A percentile compares a stretch with the other conserved stretches of the same genome.
These are phyloP conservation scores for Fusarium multiceps DNA, from an alignment of 2,329 filamentous ascomycete species.

Conservation along the genomic window DNA sequence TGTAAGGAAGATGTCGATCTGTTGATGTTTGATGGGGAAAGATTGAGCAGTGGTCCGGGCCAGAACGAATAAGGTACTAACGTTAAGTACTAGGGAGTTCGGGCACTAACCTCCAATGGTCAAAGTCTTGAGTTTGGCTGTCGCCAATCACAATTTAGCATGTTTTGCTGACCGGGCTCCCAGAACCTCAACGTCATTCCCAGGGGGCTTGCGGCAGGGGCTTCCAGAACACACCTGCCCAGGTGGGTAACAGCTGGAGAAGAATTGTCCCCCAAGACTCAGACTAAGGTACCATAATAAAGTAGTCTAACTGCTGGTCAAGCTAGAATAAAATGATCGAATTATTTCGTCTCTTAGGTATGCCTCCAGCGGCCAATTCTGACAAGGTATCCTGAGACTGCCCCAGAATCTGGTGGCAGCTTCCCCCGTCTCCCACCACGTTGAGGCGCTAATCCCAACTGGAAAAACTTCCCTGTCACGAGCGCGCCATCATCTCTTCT, in stretches of 20 bases:
- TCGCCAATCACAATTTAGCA: constrained; percentile 36
- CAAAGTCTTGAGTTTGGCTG: neutral
- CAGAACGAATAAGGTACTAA: constrained; percentile 5
- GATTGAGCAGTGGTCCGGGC: constrained; percentile 16
- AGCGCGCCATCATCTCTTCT: constrained; percentile 29
- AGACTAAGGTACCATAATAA: too few species aligned
- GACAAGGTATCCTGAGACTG: neutral
- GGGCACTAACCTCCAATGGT: neutral
- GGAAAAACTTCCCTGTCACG: constrained; percentile 36
- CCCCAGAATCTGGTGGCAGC: constrained; percentile 34
- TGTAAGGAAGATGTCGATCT: constrained; percentile 1
- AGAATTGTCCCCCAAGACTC: too few species aligned
- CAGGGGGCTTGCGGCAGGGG: constrained; percentile 31
- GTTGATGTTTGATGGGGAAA: constrained; percentile 11
- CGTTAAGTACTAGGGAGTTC: neutral
- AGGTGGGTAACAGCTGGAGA: too few species aligned
- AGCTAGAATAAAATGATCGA: too few species aligned
- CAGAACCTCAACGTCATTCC: constrained; percentile 43
- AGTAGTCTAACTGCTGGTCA: too few species aligned
- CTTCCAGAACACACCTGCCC: constrained; percentile 38
- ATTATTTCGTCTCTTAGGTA: too few species aligned
- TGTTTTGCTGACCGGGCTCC: constrained; percentile 39
- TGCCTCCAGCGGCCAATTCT: too few species aligned
- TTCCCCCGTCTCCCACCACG: constrained; percentile 27
- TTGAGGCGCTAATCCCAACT: constrained; percentile 46